Base-by-base conservation (phyloP, 2,329 filamentous ascomycete species). In the Nectriaceae sp. region DNA sequence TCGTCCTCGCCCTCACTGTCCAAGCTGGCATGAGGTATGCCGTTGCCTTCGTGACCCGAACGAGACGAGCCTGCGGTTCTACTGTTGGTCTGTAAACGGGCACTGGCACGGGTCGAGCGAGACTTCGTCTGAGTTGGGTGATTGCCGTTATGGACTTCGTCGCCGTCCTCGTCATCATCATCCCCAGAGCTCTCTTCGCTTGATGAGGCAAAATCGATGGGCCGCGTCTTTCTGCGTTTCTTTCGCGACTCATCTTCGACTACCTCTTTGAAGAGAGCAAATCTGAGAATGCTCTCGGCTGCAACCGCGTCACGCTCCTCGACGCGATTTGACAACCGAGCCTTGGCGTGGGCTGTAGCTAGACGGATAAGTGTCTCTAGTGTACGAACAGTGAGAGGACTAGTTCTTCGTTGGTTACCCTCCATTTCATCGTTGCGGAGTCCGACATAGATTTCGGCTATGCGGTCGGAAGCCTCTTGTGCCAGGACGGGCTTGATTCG, bases 291-390 rank as follows among this genome's bases (percentile, higher is more conserved):
- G 8, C 84, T 81, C 68, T 99, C 93, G 10, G 94, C 94, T 26
- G 91, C 86, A 44, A 89, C 74, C 2, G 93, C 92, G 68, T 99
- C 94, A 46, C 87, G 85, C 67, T 96, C 88, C 56, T 97, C 92
- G 3, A 99, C 90, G 35, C 90, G 79, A 64, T 84, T 91, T 1
- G 91, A 96, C 5, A 99, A 77, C 22, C 94, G 84, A 5, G 92
- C 84, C 72, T 97, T 99, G 52, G 94, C 94, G 61, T 99, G 94
- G 1, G 94, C 94, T 1, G 93, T 97, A 4, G 94, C 89, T 16
- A 99, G 79, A 84, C 94, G 94, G 66, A 99, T 97, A n/a, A 99
- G 80, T 0, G 94, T 99, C 71, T 99, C 94, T 15, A 99, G 78
- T 2, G 93, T 97, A 85, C 94, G 90, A 5, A 96, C 93, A 10